Evolutionary conservation across 805 yeast genomes (phyloP).

Genomic region (Komagataella phaffii): DNA sequence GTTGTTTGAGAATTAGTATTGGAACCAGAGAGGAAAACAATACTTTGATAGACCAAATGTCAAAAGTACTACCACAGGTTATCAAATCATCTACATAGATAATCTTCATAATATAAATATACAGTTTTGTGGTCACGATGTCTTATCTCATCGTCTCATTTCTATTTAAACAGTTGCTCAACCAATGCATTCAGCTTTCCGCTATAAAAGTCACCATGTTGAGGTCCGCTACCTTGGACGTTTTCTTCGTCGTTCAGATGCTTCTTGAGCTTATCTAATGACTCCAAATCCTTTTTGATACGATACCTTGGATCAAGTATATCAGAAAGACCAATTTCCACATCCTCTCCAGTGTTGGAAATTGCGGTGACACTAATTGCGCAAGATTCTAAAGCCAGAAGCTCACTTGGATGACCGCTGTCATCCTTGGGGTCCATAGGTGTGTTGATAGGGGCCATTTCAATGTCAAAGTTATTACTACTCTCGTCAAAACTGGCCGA

Average conservation of each 20-base stretch:
- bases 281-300: background rate
- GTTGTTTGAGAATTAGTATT: conserved; percentile 76
- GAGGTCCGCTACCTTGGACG: background rate
- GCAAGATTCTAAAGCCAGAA: background rate
- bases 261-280: background rate
- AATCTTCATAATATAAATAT: no score
- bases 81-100: background rate
- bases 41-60: conserved; percentile 25
- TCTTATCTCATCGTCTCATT: background rate
- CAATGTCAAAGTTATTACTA: background rate
- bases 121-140: background rate
- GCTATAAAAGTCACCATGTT: background rate
- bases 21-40: conserved; percentile 75
- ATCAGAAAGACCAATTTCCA: background rate
- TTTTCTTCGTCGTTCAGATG: background rate
- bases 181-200: background rate
- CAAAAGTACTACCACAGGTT: conserved; percentile 20
- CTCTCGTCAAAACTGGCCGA: conserved; percentile 4
- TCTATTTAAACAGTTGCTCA: background rate
- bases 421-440: background rate
- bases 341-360: conserved; percentile 1
- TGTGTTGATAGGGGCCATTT: background rate
- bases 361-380: conserved; percentile 2
- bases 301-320: background rate
- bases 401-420: background rate